Percentiles rank a stretch among this genome's conserved stretches.
Evolutionary conservation across 2,329 filamentous ascomycete species (phyloP).

Genomic region (Venturia nashicola): DNA sequence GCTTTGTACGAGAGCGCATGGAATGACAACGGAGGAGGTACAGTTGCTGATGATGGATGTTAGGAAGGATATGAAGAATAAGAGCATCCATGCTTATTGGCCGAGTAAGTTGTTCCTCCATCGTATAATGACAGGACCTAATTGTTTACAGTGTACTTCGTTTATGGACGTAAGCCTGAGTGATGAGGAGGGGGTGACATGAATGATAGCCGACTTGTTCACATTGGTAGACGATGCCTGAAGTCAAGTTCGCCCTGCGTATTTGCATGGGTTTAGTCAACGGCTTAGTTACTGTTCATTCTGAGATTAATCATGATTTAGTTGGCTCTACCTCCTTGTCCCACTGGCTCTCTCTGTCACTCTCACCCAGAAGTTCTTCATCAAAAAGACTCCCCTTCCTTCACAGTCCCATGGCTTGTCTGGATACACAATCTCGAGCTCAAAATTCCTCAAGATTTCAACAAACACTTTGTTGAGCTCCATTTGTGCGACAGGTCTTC

Average conservation of each 20-base stretch:
- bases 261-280: background rate
- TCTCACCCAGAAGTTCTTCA: constrained; percentile 9
- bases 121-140: background rate
- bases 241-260: background rate
- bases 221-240: background rate
- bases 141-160: constrained; percentile 6
- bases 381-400: constrained; percentile 1
- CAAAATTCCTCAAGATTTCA: constrained; percentile 22
- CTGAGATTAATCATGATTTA: background rate
- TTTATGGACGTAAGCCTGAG: constrained; percentile 11
- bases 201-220: background rate
- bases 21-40: constrained; percentile 18
- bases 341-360: constrained; percentile 3
- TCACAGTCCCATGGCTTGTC: constrained; percentile 9
- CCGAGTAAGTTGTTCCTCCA: constrained; percentile 15
- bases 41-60: constrained; percentile 16
- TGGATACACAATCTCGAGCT: constrained; percentile 9
- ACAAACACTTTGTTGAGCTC: constrained; percentile 30
- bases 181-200: background rate
- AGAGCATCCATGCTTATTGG: constrained; percentile 19
- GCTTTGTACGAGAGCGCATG: constrained; percentile 14
- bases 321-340: background rate
- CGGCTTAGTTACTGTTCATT: background rate
- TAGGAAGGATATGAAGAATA: constrained; percentile 14
- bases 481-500: constrained; percentile 21